Conservation (phyloP, 345 rosid species). For the Citrus glauca region DNA sequence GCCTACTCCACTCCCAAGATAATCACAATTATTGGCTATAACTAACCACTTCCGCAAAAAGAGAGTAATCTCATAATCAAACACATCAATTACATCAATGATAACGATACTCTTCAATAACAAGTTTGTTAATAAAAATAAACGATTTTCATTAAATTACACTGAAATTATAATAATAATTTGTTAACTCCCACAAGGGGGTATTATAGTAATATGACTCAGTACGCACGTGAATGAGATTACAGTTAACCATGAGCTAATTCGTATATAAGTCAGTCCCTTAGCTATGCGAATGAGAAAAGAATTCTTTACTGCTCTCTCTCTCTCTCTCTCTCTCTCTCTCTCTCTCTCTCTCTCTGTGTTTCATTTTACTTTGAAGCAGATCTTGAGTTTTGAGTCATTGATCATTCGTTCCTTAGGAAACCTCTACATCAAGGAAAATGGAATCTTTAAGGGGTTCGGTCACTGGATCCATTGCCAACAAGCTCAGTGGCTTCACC, state of each 20-base stretch:
- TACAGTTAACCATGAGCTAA: no score
- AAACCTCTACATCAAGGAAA: slow-evolving; percentile 28
- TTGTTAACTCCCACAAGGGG: not conserved
- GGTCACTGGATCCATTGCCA: slow-evolving; percentile 32
- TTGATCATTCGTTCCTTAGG: not conserved
- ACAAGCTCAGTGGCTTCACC: slow-evolving; percentile 37
- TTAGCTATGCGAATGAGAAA: slow-evolving; percentile 20
- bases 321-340: not conserved
- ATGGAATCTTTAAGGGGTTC: slow-evolving; percentile 48
- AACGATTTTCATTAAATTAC: not conserved
- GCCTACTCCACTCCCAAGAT: not conserved
- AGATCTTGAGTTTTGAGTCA: slow-evolving; percentile 30
- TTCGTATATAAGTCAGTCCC: slow-evolving; percentile 2
- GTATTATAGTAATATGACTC: slow-evolving; percentile 10
- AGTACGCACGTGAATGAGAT: not conserved
- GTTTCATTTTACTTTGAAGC: slow-evolving; percentile 15
- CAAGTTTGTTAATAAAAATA: not conserved
- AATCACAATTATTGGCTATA: not conserved
- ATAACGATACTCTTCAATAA: not conserved
- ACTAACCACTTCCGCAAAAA: not conserved
- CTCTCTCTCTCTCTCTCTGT: slow-evolving; percentile 4
- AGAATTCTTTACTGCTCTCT: not conserved
- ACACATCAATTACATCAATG: not conserved
- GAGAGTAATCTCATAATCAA: not conserved
- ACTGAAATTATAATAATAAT: not conserved